A percentile compares a stretch with the other conserved stretches of the same genome.
These are phyloP conservation scores for Fusarium sp. DNA, from an alignment of 2,329 filamentous ascomycete genomes.

Conservation along the genomic window DNA sequence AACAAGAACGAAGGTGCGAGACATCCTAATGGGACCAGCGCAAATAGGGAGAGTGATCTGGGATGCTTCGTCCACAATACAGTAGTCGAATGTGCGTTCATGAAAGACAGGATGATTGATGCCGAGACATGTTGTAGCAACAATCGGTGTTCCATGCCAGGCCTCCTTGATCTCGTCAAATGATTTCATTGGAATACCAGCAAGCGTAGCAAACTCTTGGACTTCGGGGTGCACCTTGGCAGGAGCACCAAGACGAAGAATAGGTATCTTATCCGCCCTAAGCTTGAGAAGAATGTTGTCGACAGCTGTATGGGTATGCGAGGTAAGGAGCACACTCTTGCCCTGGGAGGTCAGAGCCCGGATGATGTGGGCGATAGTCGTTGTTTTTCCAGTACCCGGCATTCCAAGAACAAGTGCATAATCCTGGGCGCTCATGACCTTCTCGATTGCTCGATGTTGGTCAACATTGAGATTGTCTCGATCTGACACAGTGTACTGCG, in stretches of 20 bases:
- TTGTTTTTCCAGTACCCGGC: conserved; percentile 98
- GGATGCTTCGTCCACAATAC: conserved; percentile 97
- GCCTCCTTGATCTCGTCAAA: conserved; percentile 86
- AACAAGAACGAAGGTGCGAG: conserved; percentile 91
- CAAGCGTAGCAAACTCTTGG: conserved; percentile 83
- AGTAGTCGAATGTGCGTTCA: conserved; percentile 93
- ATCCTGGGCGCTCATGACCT: conserved; percentile 94
- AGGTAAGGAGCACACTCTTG: conserved; percentile 92
- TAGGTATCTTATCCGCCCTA: conserved; percentile 77
- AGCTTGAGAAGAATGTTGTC: conserved; percentile 98
- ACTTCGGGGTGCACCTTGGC: conserved; percentile 92
- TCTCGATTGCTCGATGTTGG: conserved; percentile 86
- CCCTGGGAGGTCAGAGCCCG: conserved; percentile 86
- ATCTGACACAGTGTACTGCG: conserved; percentile 71
- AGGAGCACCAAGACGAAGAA: conserved; percentile 85
- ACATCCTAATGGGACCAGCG: conserved; percentile 91
- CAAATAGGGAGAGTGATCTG: conserved; percentile 97
- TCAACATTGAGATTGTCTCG: conserved; percentile 83
- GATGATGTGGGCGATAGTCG: conserved; percentile 97
- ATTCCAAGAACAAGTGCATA: conserved; percentile 98
- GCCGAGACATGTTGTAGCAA: conserved; percentile 93
- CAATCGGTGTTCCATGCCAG: conserved; percentile 88
- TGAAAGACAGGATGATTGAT: conserved; percentile 91
- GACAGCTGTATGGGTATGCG: conserved; percentile 96
- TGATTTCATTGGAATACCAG: conserved; percentile 75